These are phyloP conservation scores for Gremmenia infestans DNA, from an alignment of 2,329 filamentous ascomycete genomes.

Conservation along the genomic window DNA sequence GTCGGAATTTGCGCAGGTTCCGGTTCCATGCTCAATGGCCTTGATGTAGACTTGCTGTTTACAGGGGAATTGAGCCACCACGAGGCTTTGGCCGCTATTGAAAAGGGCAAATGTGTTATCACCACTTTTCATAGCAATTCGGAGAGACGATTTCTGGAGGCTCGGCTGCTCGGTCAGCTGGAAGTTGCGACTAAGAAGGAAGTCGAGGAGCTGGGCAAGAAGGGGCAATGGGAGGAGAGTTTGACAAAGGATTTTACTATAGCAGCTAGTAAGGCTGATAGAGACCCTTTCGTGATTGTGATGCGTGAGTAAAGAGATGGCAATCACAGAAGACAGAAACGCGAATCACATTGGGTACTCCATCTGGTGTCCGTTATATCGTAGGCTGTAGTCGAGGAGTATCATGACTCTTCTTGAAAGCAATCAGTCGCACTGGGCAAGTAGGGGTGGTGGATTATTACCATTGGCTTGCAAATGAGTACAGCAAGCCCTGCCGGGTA, in stretches of 20 bases:
- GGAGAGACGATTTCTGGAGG: slow-evolving; percentile 74
- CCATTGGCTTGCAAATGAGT: background rate
- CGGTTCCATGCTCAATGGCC: slow-evolving; percentile 67
- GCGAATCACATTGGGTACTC: too few relatives aligned
- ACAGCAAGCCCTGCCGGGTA: background rate
- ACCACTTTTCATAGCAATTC: slow-evolving; percentile 91
- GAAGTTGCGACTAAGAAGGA: slow-evolving; percentile 32
- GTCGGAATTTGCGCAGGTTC: slow-evolving; percentile 89
- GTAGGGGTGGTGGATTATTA: background rate
- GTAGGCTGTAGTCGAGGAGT: too few relatives aligned
- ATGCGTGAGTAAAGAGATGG: background rate
- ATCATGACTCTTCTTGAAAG: too few relatives aligned
- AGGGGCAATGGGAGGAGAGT: slow-evolving; percentile 22
- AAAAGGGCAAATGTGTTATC: slow-evolving; percentile 77
- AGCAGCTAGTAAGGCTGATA: slow-evolving; percentile 71
- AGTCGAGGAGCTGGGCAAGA: slow-evolving; percentile 18
- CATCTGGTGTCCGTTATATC: too few relatives aligned
- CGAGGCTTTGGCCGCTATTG: slow-evolving; percentile 79
- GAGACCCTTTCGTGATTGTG: slow-evolving; percentile 83
- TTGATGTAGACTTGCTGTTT: slow-evolving; percentile 74
- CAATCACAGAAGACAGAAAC: background rate
- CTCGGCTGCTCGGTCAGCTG: background rate
- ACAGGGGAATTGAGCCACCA: slow-evolving; percentile 95
- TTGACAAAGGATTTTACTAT: slow-evolving; percentile 41
- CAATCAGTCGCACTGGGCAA: background rate